Evolutionary conservation across 805 yeast genomes (phyloP).

Genomic region (Allodekkera sacchari): DNA sequence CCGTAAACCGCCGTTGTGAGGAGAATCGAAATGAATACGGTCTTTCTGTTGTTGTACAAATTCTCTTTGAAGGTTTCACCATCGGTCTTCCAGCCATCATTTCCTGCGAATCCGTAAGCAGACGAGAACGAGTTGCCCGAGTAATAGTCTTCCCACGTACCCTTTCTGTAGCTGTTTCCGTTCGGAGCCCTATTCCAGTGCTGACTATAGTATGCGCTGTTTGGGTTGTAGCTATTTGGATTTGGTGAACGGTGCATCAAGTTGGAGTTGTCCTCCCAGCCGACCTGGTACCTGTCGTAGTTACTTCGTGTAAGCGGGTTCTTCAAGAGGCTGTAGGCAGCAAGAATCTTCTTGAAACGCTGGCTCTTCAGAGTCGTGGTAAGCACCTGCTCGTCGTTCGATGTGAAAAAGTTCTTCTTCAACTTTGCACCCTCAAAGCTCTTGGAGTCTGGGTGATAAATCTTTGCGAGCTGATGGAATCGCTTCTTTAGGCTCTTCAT

Average conservation of each 20-base stretch:
- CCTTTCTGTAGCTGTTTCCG: slow-evolving; percentile 12
- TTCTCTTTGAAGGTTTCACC: slow-evolving; percentile 19
- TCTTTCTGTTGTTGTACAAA: slow-evolving; percentile 19
- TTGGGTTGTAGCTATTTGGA: slow-evolving; percentile 14
- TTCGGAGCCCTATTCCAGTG: slow-evolving; percentile 2
- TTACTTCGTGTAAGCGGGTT: slow-evolving; percentile 33
- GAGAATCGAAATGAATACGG: slow-evolving; percentile 19
- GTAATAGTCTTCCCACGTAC: slow-evolving; percentile 24
- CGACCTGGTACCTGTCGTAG: slow-evolving; percentile 39
- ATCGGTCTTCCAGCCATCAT: slow-evolving; percentile 19
- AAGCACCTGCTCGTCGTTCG: slow-evolving; percentile 7
- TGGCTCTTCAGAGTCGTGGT: slow-evolving; percentile 23
- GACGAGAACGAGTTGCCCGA: slow-evolving; percentile 7
- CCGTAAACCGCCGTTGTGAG: slow-evolving; percentile 21
- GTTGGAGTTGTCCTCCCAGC: slow-evolving; percentile 32
- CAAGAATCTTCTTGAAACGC: slow-evolving; percentile 46
- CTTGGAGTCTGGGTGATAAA: slow-evolving; percentile 71
- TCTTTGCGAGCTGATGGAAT: slow-evolving; percentile 56
- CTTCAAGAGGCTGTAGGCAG: slow-evolving; percentile 51
- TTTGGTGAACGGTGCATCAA: slow-evolving; percentile 12
- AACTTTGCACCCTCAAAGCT: slow-evolving; percentile 13
- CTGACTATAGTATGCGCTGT: slow-evolving; percentile 9
- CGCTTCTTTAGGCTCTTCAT: slow-evolving; percentile 33
- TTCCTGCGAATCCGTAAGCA: slow-evolving; percentile 20
- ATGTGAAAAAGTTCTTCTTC: slow-evolving; percentile 8